Conservation (phyloP, 2,329 filamentous ascomycete genomes). For the Lojkania enalia region DNA sequence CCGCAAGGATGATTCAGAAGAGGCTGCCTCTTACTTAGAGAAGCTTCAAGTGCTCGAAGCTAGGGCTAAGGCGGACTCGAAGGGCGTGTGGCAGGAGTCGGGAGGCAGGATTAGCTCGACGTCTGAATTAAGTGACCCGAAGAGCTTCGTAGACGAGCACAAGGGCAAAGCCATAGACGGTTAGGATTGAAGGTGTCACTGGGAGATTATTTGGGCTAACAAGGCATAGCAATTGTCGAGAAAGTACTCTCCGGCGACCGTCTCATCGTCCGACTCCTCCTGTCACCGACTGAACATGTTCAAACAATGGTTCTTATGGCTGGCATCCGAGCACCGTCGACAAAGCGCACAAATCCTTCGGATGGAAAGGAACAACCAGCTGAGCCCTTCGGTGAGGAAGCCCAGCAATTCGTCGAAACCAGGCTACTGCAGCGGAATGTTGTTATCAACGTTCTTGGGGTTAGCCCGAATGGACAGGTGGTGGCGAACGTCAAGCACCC, state of each 20-base stretch:
- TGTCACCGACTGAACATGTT: slow-evolving; percentile 81
- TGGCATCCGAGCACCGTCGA: slow-evolving; percentile 86
- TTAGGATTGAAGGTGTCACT: slow-evolving; percentile 14
- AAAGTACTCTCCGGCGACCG: slow-evolving; percentile 90
- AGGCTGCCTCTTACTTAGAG: slow-evolving; percentile 70
- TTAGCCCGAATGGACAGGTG: slow-evolving; percentile 89
- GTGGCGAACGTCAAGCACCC: slow-evolving; percentile 86
- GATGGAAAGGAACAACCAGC: slow-evolving; percentile 80
- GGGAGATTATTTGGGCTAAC: slow-evolving; percentile 17
- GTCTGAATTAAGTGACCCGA: slow-evolving; percentile 78
- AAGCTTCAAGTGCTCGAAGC: slow-evolving; percentile 76
- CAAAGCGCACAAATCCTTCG: slow-evolving; percentile 77
- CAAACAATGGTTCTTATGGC: slow-evolving; percentile 89
- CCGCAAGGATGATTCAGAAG: slow-evolving; percentile 83
- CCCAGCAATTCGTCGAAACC: slow-evolving; percentile 82
- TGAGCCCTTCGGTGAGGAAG: slow-evolving; percentile 88
- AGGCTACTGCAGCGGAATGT: slow-evolving; percentile 85
- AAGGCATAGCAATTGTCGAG: slow-evolving; percentile 68
- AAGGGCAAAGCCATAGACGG: slow-evolving; percentile 84
- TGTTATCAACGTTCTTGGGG: slow-evolving; percentile 79
- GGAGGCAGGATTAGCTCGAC: slow-evolving; percentile 71
- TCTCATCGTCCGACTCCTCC: slow-evolving; percentile 75
- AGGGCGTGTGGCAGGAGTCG: slow-evolving; percentile 77
- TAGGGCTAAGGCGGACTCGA: slow-evolving; percentile 74
- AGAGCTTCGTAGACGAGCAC: slow-evolving; percentile 75